Base-by-base conservation (phyloP, 768 basidiomycete genomes). In the Phanerochaete sordida region DNA sequence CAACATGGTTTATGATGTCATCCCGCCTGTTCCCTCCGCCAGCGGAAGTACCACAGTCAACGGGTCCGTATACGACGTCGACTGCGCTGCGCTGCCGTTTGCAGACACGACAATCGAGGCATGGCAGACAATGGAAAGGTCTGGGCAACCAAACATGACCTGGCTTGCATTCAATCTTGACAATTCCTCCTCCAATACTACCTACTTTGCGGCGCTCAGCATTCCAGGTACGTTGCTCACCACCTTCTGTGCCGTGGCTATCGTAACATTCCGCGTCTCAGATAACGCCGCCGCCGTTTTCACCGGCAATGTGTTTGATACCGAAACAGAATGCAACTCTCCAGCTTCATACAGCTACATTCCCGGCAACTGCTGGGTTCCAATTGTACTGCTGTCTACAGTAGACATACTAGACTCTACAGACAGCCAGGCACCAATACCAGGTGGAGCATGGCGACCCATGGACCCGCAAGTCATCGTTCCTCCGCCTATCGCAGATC, bases 1-100 rank as follows among this genome's bases (percentile, higher is more conserved):
- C 16, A 56, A 56, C 35, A 56, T 56, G 54, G 44, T 56, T 12
- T 56, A 56, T 15, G 54, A 56, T 15, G 28, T 56, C 2, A 56
- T 56, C 16, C 54, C 54, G 4, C 13, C 35, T 4, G 19, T 56
- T 5, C 39, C 54, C 2, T 44, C 54, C 7, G 39, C 54, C 11
- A 9, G 16, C 4, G 44, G 44, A 15, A 4, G 2, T 3, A 23
- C 54, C 3, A 56, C 35, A 4, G 54, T 56, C 39, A 56, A 56
- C 39, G 54, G 21, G 23, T 44, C 39, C 2, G 13, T 56, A 13
- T 56, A 28, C 23, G 27, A 24, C 24, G 54, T 46, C 19, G 30
- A 43, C 44, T 56, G 54, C 39, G 39, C 39, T 11, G 35, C 51
- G 8, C 19, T 48, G 24, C 47, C 47, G 5, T 26, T 24, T 9